Evolutionary conservation across 495 filamentous ascomycete genomes (phyloP), one percentile per base, ranked within the genome.

Genomic region (Sabuloglossum arenarium): DNA sequence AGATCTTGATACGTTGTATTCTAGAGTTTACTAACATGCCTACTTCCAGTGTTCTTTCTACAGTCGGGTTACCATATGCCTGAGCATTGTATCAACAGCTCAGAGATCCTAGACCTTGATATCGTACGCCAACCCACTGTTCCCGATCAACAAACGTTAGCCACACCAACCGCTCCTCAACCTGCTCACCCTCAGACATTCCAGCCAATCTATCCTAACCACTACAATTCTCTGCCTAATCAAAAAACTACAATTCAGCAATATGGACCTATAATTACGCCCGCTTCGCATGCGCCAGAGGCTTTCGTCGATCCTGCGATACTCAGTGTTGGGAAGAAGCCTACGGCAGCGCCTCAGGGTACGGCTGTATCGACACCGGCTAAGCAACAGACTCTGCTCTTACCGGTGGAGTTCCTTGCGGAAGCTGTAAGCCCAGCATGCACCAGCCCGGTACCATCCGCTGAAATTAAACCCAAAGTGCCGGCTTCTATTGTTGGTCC

Each of bases 81-180:
- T 21, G 66, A 64, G 28, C 78, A 74, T 63, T 72, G 68, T 23
- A 66, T 81, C 37, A 73, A 80, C 51, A 78, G 74, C 19, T 64
- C 71, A 21, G 69, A 71, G 24, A 80, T 85, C 32, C 70, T 70
- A 54, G 79, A 83, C 60, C 69, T 84, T 25, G 70, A 78, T 61
- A 69, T 79, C 43, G 47, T 56, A 30, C 31, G 43, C 50, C 69
- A 71, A 53, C 63, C 55, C 30, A 61, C 62, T 37, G 58, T 61
- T 45, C 51, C 61, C 25, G 58, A 61, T 23, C 62, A 63, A 16
- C 62, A 57, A 46, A 52, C 42, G 16, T 12, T 14, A 9, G 30
- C n/a, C 21, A 9, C 46, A 11, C 56, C 56, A 29, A 27, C 34
- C 12, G 43, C 28, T 10, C 53, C 53, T n/a, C 53, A 32, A 53